A percentile compares a stretch with the other conserved stretches of the same genome.
Conservation (phyloP, 176 grass and related monocot species). For the Zea luxurians region DNA sequence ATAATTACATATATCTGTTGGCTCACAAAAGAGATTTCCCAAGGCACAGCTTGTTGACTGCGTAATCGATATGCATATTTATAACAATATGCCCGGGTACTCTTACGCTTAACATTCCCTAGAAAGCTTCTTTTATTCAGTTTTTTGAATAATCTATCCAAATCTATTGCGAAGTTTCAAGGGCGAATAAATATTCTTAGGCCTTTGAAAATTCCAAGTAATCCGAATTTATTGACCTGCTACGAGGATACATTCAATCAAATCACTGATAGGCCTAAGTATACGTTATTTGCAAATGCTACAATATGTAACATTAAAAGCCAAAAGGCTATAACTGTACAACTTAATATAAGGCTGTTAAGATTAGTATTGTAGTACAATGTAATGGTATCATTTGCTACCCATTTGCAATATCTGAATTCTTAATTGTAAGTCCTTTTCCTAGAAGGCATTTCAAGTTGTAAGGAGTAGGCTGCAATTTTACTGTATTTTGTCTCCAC, state of each 20-base stretch:
- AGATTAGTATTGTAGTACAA: background rate
- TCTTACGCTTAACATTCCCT: background rate
- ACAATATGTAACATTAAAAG: background rate
- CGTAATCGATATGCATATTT: background rate
- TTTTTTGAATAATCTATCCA: background rate
- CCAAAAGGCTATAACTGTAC: background rate
- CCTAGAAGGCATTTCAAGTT: background rate
- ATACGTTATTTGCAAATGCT: slow-evolving; percentile 14
- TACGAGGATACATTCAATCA: background rate
- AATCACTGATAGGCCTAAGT: background rate
- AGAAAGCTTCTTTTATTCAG: background rate
- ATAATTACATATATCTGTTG: no score
- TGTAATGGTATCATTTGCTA: background rate
- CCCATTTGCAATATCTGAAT: background rate
- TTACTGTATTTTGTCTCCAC: slow-evolving; percentile 11
- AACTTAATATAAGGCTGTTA: background rate
- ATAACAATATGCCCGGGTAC: background rate
- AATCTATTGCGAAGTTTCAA: slow-evolving; percentile 8
- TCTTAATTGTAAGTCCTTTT: background rate
- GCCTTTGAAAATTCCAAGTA: background rate
- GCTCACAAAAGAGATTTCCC: background rate
- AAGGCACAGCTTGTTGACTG: background rate
- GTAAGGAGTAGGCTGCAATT: background rate
- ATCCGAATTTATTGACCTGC: background rate
- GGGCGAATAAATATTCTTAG: background rate